Percentiles rank a stretch among this genome's conserved stretches.
Evolutionary conservation across 768 basidiomycete genomes (phyloP).

Genomic region (Galerina sulciceps): DNA sequence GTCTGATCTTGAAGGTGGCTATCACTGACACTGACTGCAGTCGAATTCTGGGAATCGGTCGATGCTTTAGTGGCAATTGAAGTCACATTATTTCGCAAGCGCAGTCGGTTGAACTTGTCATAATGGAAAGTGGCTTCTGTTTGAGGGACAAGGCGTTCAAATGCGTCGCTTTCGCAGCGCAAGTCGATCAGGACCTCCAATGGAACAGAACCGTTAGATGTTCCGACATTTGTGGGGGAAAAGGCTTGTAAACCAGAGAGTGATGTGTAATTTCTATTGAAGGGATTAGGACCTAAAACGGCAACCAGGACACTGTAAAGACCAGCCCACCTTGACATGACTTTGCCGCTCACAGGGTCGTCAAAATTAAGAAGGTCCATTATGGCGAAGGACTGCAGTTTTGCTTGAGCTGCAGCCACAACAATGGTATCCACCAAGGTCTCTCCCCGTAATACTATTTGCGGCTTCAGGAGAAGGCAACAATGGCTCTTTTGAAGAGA

Average conservation of each 20-base stretch:
- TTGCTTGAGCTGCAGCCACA: conserved; percentile 81
- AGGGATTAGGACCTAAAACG: not conserved
- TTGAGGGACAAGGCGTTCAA: conserved; percentile 90
- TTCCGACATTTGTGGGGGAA: conserved; percentile 58
- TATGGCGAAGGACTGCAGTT: conserved; percentile 77
- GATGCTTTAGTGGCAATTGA: conserved; percentile 41
- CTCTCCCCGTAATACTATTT: conserved; percentile 79
- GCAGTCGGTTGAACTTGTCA: conserved; percentile 93
- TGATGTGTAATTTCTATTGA: conserved; percentile 71
- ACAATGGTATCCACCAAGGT: conserved; percentile 57
- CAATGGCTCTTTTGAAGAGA: conserved; percentile 74
- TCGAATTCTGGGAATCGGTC: conserved; percentile 39
- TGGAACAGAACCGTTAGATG: conserved; percentile 70
- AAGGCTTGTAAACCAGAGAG: conserved; percentile 88
- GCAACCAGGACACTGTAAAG: not conserved
- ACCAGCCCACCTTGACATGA: conserved; percentile 76
- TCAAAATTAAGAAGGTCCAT: conserved; percentile 79
- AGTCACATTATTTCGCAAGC: conserved; percentile 74
- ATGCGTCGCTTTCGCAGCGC: conserved; percentile 78
- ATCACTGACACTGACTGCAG: conserved; percentile 15
- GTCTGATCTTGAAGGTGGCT: conserved; percentile 40
- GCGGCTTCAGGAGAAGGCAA: conserved; percentile 89
- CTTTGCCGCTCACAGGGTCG: conserved; percentile 83
- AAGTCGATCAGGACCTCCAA: conserved; percentile 89
- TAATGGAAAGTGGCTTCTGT: conserved; percentile 85